A percentile compares a stretch with the other conserved stretches of the same genome.
Evolutionary conservation across 192 early-diverging fungal genomes (phyloP).

Genomic region (Backusella liffmaniae): DNA sequence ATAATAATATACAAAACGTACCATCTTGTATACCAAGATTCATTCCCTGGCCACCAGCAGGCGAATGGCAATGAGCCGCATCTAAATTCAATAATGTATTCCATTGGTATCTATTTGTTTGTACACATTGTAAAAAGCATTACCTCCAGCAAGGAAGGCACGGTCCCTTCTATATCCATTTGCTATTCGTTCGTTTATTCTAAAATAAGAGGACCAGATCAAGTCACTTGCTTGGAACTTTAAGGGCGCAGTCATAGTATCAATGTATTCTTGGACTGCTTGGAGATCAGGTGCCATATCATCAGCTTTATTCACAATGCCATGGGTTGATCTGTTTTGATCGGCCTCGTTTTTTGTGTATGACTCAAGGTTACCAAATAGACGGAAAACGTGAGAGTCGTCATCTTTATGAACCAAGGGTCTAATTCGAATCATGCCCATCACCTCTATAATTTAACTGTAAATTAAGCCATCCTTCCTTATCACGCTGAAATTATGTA

Average conservation of each 20-base stretch:
- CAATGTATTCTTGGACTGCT: slow-evolving; percentile 4
- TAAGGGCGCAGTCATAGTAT: not conserved
- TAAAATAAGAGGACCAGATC: slow-evolving; percentile 28
- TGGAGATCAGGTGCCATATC: slow-evolving; percentile 2
- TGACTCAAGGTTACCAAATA: slow-evolving; percentile 8
- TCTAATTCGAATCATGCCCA: slow-evolving; percentile 3
- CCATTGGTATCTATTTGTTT: not conserved
- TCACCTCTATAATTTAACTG: not conserved
- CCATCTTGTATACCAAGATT: slow-evolving; percentile 47
- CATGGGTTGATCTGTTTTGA: not conserved
- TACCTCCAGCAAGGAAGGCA: slow-evolving; percentile 38
- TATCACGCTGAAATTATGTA: not conserved
- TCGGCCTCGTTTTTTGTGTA: not conserved
- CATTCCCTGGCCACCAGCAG: slow-evolving; percentile 42
- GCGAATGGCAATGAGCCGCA: slow-evolving; percentile 41
- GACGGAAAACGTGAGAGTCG: not conserved
- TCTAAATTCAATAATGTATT: slow-evolving; percentile 17
- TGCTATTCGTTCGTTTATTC: slow-evolving; percentile 35
- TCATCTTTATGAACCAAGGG: not conserved
- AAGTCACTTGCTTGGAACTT: slow-evolving; percentile 6
- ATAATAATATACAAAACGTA: not conserved
- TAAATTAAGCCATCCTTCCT: not conserved
- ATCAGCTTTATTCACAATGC: not conserved
- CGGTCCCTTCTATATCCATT: slow-evolving; percentile 29
- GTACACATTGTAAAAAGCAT: not conserved